Evolutionary conservation across 805 yeast species (phyloP), one percentile per base, ranked within the genome.

Genomic region (Saccharomyces mikatae): DNA sequence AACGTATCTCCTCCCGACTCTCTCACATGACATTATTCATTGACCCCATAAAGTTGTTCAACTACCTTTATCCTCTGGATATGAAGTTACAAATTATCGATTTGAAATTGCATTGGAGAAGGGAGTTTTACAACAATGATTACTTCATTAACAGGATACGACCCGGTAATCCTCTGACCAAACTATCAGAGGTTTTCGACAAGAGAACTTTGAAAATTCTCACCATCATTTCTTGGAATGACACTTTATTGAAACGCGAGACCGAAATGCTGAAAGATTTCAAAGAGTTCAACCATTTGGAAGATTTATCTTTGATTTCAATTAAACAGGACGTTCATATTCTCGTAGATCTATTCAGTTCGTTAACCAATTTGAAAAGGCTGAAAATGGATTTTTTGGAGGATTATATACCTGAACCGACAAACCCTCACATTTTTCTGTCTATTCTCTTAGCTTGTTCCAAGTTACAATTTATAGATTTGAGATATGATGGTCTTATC

Each of bases 171-270:
- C 58, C 60, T 47, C 52, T 61, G 8, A 58, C 59, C 2, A 61
- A 62, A 53, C 58, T 74, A 28, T 66, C 69, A 6, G 77, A 75
- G 47, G 55, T 74, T 1, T 73, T 75, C 51, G 75, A 73, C 56
- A 59, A 64, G 2, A 59, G 70, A 49, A 58, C 67, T 2, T 60
- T 75, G 52, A 71, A 69, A 53, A 66, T 69, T 0, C 60, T 75
- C 30, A 74, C 78, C 0, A 66, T 75, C 3, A 74, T 75, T 4
- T 75, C 78, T 2, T 75, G 78, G 78, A 71, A 67, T 58, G 76
- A 74, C 51, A 62, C 66, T n/a, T 53, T 67, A 17, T 56, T 61
- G 14, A 62, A 68, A n/a, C 62, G 72, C 50, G 70, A 67, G 51
- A 57, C 68, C 27, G 71, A 71, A 52, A 71, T 71, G 64, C 60